These are phyloP conservation scores for Aspergillus biplanus DNA, from an alignment of 495 filamentous ascomycete species.

Conservation along the genomic window DNA sequence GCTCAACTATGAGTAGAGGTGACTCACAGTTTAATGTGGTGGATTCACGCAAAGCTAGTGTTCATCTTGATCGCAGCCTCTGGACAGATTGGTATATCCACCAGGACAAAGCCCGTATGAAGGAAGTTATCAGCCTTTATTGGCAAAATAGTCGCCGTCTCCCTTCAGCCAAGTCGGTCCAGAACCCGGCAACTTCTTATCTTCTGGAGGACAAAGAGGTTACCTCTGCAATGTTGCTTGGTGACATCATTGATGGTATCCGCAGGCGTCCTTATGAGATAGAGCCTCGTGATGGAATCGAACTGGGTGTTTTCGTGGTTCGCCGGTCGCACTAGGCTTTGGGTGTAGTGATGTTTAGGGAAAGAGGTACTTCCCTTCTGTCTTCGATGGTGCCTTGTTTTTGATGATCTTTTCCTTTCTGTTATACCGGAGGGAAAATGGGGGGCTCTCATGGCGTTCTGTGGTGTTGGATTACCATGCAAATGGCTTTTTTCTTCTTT, in stretches of 20 bases:
- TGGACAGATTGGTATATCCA: slow-evolving; percentile 76
- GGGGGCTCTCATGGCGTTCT: slow-evolving; percentile 21
- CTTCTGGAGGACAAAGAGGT: slow-evolving; percentile 46
- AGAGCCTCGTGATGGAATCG: slow-evolving; percentile 54
- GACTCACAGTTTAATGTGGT: slow-evolving; percentile 52
- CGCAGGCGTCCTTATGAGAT: slow-evolving; percentile 49
- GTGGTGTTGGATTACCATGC: slow-evolving; percentile 11
- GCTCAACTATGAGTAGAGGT: slow-evolving; percentile 44
- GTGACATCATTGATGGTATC: slow-evolving; percentile 68
- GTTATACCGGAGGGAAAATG: slow-evolving; percentile 21
- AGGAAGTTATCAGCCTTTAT: slow-evolving; percentile 61
- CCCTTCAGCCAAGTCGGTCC: slow-evolving; percentile 38
- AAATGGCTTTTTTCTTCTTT: not conserved
- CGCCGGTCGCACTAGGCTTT: slow-evolving; percentile 46
- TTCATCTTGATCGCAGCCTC: slow-evolving; percentile 56
- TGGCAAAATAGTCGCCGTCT: slow-evolving; percentile 55
- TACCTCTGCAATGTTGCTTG: slow-evolving; percentile 58
- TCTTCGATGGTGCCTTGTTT: slow-evolving; percentile 19
- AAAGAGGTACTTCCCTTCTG: slow-evolving; percentile 2
- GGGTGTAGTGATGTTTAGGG: slow-evolving; percentile 1
- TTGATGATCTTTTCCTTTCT: slow-evolving; percentile 7
- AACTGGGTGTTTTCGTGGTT: slow-evolving; percentile 67
- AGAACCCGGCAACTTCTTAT: slow-evolving; percentile 37
- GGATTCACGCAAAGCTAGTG: slow-evolving; percentile 56
- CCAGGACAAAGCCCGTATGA: slow-evolving; percentile 69